These are phyloP conservation scores for Wallacemonas sp. DNA, from an alignment of 208 protist species.

Conservation along the genomic window DNA sequence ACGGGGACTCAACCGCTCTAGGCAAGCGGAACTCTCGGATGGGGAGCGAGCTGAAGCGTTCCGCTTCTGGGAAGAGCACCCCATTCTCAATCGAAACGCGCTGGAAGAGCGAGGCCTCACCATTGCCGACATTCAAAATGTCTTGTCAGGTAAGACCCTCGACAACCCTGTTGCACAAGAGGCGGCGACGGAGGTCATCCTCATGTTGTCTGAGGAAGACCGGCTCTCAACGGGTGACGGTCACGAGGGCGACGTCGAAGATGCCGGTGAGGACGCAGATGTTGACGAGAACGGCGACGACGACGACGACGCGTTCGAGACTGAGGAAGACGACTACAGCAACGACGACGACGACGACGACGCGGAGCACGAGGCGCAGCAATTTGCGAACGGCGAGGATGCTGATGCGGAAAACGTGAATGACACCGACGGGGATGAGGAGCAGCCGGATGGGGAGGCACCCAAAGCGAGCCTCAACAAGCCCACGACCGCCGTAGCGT, in stretches of 20 bases:
- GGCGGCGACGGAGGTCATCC: constrained; percentile 78
- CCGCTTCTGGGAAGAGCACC: constrained; percentile 70
- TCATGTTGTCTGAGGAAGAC: constrained; percentile 71
- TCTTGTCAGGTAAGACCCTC: constrained; percentile 62
- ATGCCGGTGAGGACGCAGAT: constrained; percentile 29
- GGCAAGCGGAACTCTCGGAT: constrained; percentile 14
- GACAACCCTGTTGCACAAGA: constrained; percentile 46
- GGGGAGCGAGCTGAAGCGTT: constrained; percentile 34
- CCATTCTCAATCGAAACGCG: constrained; percentile 63
- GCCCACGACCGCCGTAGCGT: too few species aligned
- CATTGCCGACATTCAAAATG: constrained; percentile 66
- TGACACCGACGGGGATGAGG: background rate
- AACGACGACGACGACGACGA: background rate
- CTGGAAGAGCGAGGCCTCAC: constrained; percentile 70
- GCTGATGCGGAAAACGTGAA: background rate
- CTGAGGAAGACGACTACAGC: background rate
- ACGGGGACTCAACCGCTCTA: constrained; percentile 19
- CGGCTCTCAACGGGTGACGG: constrained; percentile 53
- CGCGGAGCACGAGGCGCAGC: background rate
- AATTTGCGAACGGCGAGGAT: background rate
- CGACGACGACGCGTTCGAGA: constrained; percentile 18
- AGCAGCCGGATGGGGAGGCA: background rate
- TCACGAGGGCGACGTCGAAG: constrained; percentile 44
- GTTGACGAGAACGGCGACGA: too few species aligned
- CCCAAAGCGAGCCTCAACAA: background rate